phyloP scores from a whole-genome alignment of 2,329 filamentous ascomycete species.

The Verticillium longisporum region DNA sequence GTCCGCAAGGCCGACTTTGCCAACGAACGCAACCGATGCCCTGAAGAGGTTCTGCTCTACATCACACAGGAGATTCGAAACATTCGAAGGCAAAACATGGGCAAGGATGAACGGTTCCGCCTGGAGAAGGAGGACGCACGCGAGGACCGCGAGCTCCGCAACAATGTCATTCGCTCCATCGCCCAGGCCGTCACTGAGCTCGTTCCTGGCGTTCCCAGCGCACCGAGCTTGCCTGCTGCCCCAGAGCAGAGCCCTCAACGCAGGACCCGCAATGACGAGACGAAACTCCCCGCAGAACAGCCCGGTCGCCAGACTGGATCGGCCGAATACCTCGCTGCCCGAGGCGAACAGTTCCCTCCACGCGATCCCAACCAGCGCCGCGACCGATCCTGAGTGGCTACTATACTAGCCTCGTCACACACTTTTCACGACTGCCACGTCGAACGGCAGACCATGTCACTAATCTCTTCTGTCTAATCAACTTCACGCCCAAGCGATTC shows the following conservation, averaged over 20 bases:
- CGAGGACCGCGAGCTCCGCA: slow-evolving; percentile 69
- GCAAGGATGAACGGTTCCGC: slow-evolving; percentile 76
- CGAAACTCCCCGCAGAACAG: slow-evolving; percentile 55
- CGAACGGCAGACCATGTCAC: not conserved
- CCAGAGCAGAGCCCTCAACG: slow-evolving; percentile 16
- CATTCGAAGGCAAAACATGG: slow-evolving; percentile 74
- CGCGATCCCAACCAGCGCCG: slow-evolving; percentile 37
- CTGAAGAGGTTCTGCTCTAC: slow-evolving; percentile 85
- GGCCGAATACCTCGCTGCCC: slow-evolving; percentile 42
- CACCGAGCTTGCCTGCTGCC: slow-evolving; percentile 17
- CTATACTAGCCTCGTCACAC: not conserved
- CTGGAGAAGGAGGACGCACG: slow-evolving; percentile 73
- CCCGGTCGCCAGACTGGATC: slow-evolving; percentile 45
- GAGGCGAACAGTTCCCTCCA: slow-evolving; percentile 32
- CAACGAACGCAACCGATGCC: slow-evolving; percentile 67
- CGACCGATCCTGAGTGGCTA: slow-evolving; percentile 20
- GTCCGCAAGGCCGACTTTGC: slow-evolving; percentile 68
- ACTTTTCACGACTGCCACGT: not conserved
- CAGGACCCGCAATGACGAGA: slow-evolving; percentile 37
- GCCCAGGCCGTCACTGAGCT: slow-evolving; percentile 66
- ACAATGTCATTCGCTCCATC: slow-evolving; percentile 67
- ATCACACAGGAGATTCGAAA: slow-evolving; percentile 88
- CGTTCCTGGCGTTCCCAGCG: slow-evolving; percentile 35
- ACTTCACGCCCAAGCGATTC: not conserved
- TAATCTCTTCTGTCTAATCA: not conserved